A percentile compares a stretch with the other conserved stretches of the same genome.
These are phyloP conservation scores for Fusarium sp. DNA, from an alignment of 2,329 filamentous ascomycete genomes.

Conservation along the genomic window DNA sequence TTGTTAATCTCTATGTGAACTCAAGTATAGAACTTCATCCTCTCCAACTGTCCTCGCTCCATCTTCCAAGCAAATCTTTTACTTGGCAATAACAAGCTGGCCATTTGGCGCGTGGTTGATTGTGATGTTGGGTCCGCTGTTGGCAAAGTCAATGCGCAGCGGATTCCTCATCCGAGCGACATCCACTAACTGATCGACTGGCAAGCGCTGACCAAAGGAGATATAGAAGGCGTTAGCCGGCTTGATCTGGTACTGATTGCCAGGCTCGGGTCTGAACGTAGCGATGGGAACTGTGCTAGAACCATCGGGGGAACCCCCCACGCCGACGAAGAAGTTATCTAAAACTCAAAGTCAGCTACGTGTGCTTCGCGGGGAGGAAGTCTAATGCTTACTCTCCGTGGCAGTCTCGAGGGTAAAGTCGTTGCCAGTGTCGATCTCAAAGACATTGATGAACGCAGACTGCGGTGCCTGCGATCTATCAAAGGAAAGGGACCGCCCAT, in stretches of 20 bases:
- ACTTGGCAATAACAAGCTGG: neutral
- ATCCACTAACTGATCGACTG: neutral
- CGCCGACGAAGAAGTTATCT: neutral
- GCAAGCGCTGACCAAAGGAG: neutral
- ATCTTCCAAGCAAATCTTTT: rapidly evolving
- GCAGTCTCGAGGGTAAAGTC: neutral
- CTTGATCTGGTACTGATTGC: neutral
- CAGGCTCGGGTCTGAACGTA: neutral
- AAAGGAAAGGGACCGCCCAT: neutral
- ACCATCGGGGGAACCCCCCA: neutral
- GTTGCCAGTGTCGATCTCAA: neutral
- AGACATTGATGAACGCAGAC: neutral
- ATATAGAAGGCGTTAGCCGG: neutral
- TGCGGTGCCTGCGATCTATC: rapidly evolving
- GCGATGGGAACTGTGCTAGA: neutral
- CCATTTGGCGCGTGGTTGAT: neutral
- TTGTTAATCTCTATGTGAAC: neutral
- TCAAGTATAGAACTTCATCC: rapidly evolving
- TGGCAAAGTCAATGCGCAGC: neutral
- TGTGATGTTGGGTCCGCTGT: neutral
- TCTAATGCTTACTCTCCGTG: neutral
- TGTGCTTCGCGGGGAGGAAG: rapidly evolving
- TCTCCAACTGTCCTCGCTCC: neutral
- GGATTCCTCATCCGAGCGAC: neutral
- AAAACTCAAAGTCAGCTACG: neutral